phyloP scores from a whole-genome alignment of 495 filamentous ascomycete species.

The Tuber brumale region DNA sequence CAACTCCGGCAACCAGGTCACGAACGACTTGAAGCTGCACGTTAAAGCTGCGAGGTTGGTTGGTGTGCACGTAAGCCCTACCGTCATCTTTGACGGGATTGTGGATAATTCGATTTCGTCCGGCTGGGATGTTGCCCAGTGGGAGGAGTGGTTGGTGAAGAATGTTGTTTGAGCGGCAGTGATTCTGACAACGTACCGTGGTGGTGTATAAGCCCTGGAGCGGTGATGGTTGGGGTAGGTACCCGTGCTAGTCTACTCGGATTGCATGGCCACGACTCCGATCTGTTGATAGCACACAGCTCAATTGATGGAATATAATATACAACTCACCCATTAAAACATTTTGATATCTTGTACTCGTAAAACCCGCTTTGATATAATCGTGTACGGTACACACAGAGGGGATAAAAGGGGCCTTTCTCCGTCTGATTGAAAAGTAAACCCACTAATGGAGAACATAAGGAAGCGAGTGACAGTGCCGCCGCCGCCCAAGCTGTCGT shows the following conservation, averaged over 20 bases:
- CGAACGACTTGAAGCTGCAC: conserved; percentile 75
- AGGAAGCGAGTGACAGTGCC: background rate
- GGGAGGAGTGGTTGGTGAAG: conserved; percentile 67
- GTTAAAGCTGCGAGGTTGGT: conserved; percentile 71
- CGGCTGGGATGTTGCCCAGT: conserved; percentile 69
- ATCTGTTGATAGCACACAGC: background rate
- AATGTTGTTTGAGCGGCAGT: conserved; percentile 54
- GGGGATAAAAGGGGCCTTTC: background rate
- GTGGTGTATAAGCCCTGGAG: conserved; percentile 20
- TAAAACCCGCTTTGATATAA: background rate
- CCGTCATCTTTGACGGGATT: conserved; percentile 79
- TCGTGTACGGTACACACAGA: background rate
- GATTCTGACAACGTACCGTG: background rate
- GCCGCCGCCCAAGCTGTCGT: background rate
- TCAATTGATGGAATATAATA: background rate
- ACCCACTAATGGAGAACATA: background rate
- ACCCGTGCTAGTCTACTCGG: background rate
- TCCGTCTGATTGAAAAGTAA: background rate
- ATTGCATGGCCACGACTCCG: background rate
- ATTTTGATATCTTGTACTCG: background rate
- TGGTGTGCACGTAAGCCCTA: conserved; percentile 84
- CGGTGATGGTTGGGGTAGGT: background rate
- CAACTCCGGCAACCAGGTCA: conserved; percentile 70
- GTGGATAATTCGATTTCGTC: conserved; percentile 71
- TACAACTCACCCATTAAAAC: background rate